Evolutionary conservation across 345 rosid species (phyloP).

Genomic region (Brassica carinata): DNA sequence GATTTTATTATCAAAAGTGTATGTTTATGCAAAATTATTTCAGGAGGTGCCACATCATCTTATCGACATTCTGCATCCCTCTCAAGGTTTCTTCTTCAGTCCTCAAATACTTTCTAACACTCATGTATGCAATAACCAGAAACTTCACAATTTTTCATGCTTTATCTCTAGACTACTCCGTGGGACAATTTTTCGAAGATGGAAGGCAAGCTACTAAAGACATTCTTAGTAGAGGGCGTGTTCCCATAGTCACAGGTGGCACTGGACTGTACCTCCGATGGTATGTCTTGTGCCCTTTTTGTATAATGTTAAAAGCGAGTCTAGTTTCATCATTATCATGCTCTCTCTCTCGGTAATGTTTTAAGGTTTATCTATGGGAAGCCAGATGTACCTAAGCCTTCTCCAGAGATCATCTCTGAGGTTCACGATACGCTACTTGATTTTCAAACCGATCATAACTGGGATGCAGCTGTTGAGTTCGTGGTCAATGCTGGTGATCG

Average conservation of each 20-base stretch:
- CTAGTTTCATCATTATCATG: neutral
- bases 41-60: conserved; percentile 93
- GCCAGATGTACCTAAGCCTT: conserved; percentile 88
- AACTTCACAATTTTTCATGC: neutral
- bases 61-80: conserved; percentile 78
- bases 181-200: conserved; percentile 75
- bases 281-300: conserved; percentile 43
- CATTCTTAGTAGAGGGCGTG: conserved; percentile 57
- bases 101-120: neutral
- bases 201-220: conserved; percentile 74
- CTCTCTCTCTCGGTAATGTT: conserved; percentile 11
- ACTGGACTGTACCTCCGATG: conserved; percentile 93
- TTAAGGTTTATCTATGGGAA: conserved; percentile 87
- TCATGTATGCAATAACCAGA: neutral
- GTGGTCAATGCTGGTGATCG: conserved; percentile 79
- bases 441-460: conserved; percentile 57
- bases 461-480: conserved; percentile 86
- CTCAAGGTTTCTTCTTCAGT: conserved; percentile 57
- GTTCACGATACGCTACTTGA: conserved; percentile 59
- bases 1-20: neutral
- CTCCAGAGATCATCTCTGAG: conserved; percentile 66
- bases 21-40: neutral
- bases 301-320: neutral
- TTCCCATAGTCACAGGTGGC: conserved; percentile 89
- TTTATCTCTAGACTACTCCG: conserved; percentile 83